Conservation (phyloP, 176 grass and related monocot species). For the Raddia guianensis region DNA sequence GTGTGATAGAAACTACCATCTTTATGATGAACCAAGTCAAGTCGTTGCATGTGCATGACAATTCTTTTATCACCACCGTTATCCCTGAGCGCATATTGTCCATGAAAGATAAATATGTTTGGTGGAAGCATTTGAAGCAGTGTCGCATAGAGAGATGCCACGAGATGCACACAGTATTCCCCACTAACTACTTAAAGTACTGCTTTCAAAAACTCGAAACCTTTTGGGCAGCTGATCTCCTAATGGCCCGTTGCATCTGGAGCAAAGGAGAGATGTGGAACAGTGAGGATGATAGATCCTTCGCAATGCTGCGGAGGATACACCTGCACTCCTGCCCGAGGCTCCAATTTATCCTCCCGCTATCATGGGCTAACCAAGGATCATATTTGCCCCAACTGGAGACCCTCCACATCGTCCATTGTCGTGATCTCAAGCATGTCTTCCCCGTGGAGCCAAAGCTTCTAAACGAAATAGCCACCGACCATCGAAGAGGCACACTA, state of each 20-base stretch:
- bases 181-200: rapidly evolving
- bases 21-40: too few relatives aligned
- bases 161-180: neutral
- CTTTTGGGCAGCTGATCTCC: neutral
- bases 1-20: too few relatives aligned
- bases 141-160: neutral
- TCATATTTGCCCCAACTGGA: neutral
- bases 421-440: neutral
- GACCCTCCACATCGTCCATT: neutral
- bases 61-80: neutral
- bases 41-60: too few relatives aligned
- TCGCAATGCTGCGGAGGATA: neutral
- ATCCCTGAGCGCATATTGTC: neutral
- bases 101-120: rapidly evolving
- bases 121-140: neutral
- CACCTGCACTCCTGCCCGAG: neutral
- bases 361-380: rapidly evolving
- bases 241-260: too few relatives aligned
- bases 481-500: neutral
- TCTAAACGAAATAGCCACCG: rapidly evolving
- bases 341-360: neutral
- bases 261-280: rapidly evolving
- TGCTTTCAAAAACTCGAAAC: neutral
- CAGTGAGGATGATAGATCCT: rapidly evolving
- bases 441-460: neutral